phyloP scores from a whole-genome alignment of 2,329 filamentous ascomycete species.

The Hirsutella minnesotensis region DNA sequence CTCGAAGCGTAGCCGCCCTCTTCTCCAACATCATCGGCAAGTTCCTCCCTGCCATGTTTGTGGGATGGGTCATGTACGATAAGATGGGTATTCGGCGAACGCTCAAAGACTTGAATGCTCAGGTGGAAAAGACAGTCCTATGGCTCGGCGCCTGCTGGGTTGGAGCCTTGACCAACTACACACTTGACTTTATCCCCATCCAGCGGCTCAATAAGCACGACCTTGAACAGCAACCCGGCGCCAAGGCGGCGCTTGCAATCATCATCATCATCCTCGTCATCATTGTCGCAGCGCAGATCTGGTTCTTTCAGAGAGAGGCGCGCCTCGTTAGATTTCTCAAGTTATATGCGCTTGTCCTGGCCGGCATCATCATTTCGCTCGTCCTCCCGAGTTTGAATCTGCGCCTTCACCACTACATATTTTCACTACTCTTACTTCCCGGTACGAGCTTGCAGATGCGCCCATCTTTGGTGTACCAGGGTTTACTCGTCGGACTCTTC shows the following conservation, averaged over 20 bases:
- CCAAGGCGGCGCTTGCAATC: constrained; percentile 66
- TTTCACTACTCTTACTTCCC: constrained; percentile 74
- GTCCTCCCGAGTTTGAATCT: constrained; percentile 66
- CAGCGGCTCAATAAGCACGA: constrained; percentile 85
- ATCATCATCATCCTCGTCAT: constrained; percentile 59
- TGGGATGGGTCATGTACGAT: constrained; percentile 76
- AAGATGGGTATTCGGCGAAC: constrained; percentile 68
- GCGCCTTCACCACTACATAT: constrained; percentile 89
- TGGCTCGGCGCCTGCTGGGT: constrained; percentile 90
- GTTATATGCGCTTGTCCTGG: constrained; percentile 60
- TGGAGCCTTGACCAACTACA: constrained; percentile 87
- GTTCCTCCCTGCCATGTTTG: constrained; percentile 78
- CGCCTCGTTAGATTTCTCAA: constrained; percentile 66
- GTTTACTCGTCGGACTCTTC: constrained; percentile 79
- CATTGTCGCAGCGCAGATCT: constrained; percentile 66
- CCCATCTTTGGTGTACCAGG: constrained; percentile 76
- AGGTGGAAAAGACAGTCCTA: constrained; percentile 79
- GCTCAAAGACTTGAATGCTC: constrained; percentile 61
- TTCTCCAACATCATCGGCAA: constrained; percentile 70
- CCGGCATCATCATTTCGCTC: constrained; percentile 57
- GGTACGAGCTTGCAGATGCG: constrained; percentile 84
- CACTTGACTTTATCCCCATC: constrained; percentile 87
- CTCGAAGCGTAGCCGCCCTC: constrained; percentile 54
- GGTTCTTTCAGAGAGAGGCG: constrained; percentile 76
- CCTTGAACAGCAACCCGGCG: constrained; percentile 78